phyloP scores from a whole-genome alignment of 2,329 filamentous ascomycete species.

The Penicillium sp. region DNA sequence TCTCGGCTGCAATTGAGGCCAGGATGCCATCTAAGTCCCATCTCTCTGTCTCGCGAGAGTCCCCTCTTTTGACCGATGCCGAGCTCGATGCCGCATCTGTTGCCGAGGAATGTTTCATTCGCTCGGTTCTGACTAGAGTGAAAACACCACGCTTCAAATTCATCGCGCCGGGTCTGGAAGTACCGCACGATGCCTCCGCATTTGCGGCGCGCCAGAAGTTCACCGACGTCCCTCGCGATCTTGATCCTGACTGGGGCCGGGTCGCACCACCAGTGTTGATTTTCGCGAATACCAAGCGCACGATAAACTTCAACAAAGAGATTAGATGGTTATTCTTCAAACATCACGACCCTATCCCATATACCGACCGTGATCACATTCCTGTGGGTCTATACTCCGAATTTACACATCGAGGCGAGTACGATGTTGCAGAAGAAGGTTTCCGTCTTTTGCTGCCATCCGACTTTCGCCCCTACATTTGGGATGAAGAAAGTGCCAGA shows the following conservation, averaged over 20 bases:
- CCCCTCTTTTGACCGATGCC: neutral
- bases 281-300: neutral
- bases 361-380: neutral
- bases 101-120: neutral
- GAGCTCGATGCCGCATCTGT: neutral
- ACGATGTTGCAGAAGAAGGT: neutral
- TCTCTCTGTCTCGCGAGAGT: neutral
- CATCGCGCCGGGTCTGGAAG: slow-evolving; percentile 2
- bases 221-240: neutral
- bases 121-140: neutral
- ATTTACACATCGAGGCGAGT: neutral
- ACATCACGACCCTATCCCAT: neutral
- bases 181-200: neutral
- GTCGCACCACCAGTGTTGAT: neutral
- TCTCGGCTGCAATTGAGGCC: slow-evolving; percentile 4
- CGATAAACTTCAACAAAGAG: neutral
- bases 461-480: neutral
- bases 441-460: neutral
- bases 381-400: slow-evolving; percentile 1
- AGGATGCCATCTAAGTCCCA: neutral
- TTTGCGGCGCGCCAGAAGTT: neutral
- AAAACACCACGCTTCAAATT: neutral
- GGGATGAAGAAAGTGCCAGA: neutral
- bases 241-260: neutral
- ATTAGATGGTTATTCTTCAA: neutral